Evolutionary conservation across 2,329 filamentous ascomycete genomes (phyloP), one percentile per base, ranked within the genome.

Genomic region (Magnaporthiopsis rhizophila): DNA sequence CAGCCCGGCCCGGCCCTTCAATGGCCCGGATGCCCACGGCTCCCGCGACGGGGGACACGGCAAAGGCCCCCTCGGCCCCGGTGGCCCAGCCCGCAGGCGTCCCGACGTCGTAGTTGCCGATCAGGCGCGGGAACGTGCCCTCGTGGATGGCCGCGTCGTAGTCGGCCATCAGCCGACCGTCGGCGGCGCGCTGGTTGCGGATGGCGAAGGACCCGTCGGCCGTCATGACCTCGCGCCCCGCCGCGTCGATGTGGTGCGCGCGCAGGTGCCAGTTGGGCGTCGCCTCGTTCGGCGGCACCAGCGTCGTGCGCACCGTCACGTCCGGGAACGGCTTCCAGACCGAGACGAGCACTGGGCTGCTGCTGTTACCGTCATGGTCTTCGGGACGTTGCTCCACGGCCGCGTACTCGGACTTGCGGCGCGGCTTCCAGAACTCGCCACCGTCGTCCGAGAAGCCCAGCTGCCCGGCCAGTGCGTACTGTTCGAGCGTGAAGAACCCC

Each of bases 141-240:
- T 86, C 82, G 66, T 74, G 66, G 58, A 67, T 77, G 28, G 71
- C 69, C 0, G 75, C 68, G 66, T 83, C 79, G 69, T 84, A 86
- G 28, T 73, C 69, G 63, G 81, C 81, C 15, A 86, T 74, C 69
- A 80, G 80, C 28, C 83, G 76, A 2, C 83, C 80, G 68, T 83
- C 78, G 0, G 66, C 66, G 18, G 77, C 74, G 64, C 80, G 76
- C 68, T 81, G 77, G 69, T 85, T 86, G 72, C 74, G 81, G 50
- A 92, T 87, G 2, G 90, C 89, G 73, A 92, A 93, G 0, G 86
- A 82, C 2, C 90, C 90, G 74, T 94, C 90, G 0, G 88, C 89
- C 7, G 86, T 90, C 80, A 86, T 82, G 60, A 93, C 77, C 64
- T 84, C 80, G 26, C 89, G 80, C 3, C 79, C 83, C 1, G 83